Percentiles rank a stretch among this genome's conserved stretches.
These are phyloP conservation scores for Debaryomycetaceae sp. DNA, from an alignment of 1,139 yeast species.

Conservation along the genomic window DNA sequence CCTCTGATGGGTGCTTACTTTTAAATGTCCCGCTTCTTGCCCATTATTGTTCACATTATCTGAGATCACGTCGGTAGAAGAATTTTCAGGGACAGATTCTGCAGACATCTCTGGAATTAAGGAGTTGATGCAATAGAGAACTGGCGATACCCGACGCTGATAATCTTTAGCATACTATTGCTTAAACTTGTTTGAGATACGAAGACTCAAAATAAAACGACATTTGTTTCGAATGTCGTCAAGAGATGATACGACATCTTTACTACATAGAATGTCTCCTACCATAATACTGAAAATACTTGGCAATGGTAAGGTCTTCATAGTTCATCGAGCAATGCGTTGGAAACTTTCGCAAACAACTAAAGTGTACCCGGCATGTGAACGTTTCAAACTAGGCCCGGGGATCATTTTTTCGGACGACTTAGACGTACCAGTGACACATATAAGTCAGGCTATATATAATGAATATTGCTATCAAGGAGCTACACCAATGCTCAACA, in stretches of 20 bases:
- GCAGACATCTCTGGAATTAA: background rate
- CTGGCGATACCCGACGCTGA: background rate
- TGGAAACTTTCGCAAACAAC: conserved; percentile 33
- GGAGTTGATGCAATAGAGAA: background rate
- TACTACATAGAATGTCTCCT: background rate
- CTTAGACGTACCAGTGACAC: conserved; percentile 16
- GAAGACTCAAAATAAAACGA: no score
- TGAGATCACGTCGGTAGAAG: background rate
- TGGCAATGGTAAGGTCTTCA: background rate
- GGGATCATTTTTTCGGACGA: conserved; percentile 35
- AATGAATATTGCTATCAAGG: conserved; percentile 35
- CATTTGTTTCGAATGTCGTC: conserved; percentile 4
- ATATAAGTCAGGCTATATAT: conserved; percentile 24
- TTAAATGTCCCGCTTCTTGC: background rate
- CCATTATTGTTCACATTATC: background rate
- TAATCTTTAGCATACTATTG: no score
- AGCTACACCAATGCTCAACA: conserved; percentile 41
- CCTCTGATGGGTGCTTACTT: background rate
- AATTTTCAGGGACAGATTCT: background rate
- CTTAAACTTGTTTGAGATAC: no score
- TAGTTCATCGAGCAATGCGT: conserved; percentile 25
- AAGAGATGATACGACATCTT: background rate
- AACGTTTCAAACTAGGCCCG: conserved; percentile 23
- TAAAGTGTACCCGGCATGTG: conserved; percentile 31
- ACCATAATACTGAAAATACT: background rate